Base-by-base conservation (phyloP, 228 moss, liverwort and hornwort species). In the Sphagnum magellanicum region DNA sequence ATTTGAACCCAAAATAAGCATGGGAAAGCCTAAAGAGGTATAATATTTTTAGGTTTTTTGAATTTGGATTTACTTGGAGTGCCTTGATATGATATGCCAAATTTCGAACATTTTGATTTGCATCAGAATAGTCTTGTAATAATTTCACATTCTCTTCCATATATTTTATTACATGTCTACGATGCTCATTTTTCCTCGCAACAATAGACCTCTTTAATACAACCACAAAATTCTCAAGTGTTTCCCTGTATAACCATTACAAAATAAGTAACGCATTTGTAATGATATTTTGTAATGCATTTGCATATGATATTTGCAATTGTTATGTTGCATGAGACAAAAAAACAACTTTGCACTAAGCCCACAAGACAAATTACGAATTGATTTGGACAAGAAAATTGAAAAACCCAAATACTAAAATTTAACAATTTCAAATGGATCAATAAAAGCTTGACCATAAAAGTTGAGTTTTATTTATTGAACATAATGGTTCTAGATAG, bases 61-160 rank as follows among this genome's bases (percentile, higher is more conserved):
- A 32, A 32, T 32, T 32, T 32, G 32, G 32, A 32, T 32, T 17
- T 16, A 88, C 91, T 84, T 91, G 88, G 53, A 86, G 77, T 48
- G 88, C 79, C 16, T 91, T 86, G 7, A 86, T 83, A n/a, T 78
- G 70, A 51, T 84, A 79, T 10, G 91, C 91, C 77, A 91, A 68
- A 14, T 75, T 84, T 49, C 73, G 68, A 53, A 84, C 81, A 51
- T 86, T 88, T 51, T 73, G 82, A 48, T 81, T 79, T 1, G 77
- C 72, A 46, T 91, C 86, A 14, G 77, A 77, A 61, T 76, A 88
- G 65, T 91, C 88, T 53, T 88, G 78, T 14, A 91, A 68, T 80
- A 91, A 74, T 4, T 83, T 79, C 59, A 88, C 7, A 11, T 86
- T 82, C 68, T 91, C 86, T 7, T 82, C 76, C 79, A 86, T 82